Evolutionary conservation across 2,329 filamentous ascomycete genomes (phyloP).

Genomic region (Colletotrichum sp.): DNA sequence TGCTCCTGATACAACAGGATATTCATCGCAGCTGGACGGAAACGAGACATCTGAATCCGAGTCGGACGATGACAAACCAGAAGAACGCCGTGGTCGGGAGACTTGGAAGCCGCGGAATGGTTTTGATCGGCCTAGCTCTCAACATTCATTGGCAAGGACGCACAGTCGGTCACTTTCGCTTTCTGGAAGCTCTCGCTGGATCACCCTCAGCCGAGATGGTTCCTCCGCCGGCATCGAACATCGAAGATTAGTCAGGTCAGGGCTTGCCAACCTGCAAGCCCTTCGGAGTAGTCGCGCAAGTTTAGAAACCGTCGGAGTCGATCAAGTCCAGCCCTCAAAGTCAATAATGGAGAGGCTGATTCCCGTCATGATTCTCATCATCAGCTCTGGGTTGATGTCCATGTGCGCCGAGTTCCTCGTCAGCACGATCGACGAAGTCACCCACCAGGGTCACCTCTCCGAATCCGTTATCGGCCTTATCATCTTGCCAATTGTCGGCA

Average conservation of each 20-base stretch:
- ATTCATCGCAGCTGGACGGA: not conserved
- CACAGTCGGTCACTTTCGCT: constrained; percentile 29
- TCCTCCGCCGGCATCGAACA: constrained; percentile 22
- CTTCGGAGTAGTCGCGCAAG: constrained; percentile 18
- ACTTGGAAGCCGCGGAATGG: not conserved
- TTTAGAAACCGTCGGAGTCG: accelerated
- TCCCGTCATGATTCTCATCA: constrained; percentile 55
- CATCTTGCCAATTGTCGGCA: constrained; percentile 66
- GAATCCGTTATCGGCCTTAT: constrained; percentile 67
- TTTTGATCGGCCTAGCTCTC: constrained; percentile 16
- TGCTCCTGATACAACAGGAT: not conserved
- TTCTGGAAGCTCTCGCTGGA: constrained; percentile 27
- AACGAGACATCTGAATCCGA: not conserved
- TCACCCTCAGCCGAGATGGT: constrained; percentile 23
- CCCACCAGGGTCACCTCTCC: constrained; percentile 52
- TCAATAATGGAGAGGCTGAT: constrained; percentile 31
- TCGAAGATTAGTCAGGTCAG: constrained; percentile 19
- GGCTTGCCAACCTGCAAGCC: constrained; percentile 22
- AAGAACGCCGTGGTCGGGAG: not conserved
- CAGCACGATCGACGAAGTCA: constrained; percentile 61
- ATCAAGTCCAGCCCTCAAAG: not conserved
- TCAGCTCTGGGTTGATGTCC: constrained; percentile 61
- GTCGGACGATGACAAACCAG: not conserved
- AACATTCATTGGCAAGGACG: constrained; percentile 22
- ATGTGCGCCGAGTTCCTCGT: constrained; percentile 68